Base-by-base conservation (phyloP, 176 grass and related monocot genomes). In the Eleusine coracana region DNA sequence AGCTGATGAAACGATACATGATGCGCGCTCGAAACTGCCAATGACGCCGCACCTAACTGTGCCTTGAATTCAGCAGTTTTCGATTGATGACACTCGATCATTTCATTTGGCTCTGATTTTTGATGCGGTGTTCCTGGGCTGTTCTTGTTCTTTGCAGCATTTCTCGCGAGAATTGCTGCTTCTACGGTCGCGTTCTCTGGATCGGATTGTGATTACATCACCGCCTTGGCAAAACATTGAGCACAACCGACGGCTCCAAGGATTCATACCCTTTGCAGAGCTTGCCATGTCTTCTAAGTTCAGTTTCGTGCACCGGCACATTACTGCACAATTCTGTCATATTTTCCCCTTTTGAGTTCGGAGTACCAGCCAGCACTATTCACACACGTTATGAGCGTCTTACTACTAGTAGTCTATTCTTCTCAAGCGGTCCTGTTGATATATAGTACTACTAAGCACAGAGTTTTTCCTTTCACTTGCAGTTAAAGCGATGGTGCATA, bases 281-380 rank as follows among this genome's bases (percentile, higher is more conserved):
- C 15, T 72, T 38, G 18, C 4, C 48, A 85, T 85, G 27, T 12
- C 82, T 81, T 89, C 44, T 20, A 89, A 76, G 87, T 27, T 54
- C 65, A 70, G 87, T 55, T 69, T 89, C 76, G 37, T 66, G 20
- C 56, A 25, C 1, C 36, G 9, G 16, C 70, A 74, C 29, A 70
- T 42, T 16, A 40, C 52, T 51, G 29, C 50, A 76, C 29, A 71
- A 4, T 10, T 40, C 18, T 77, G 25, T 70, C 31, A 62, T 28
- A 28, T 11, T 62, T 60, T 9, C 16, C 64, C 16, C 70, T 41
- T 3, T 74, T 68, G 52, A 56, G 3, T 51, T 51, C 49, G 23
- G 59, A 66, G 61, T 27, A 74, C 39, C 62, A 31, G 65, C 40
- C 59, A 25, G 15, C 25, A 74, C 38, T 64, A 54, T n/a, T 8